Evolutionary conservation across 768 basidiomycete genomes (phyloP), one percentile per base, ranked within the genome.

Genomic region (Sporobolomyces pararoseus): DNA sequence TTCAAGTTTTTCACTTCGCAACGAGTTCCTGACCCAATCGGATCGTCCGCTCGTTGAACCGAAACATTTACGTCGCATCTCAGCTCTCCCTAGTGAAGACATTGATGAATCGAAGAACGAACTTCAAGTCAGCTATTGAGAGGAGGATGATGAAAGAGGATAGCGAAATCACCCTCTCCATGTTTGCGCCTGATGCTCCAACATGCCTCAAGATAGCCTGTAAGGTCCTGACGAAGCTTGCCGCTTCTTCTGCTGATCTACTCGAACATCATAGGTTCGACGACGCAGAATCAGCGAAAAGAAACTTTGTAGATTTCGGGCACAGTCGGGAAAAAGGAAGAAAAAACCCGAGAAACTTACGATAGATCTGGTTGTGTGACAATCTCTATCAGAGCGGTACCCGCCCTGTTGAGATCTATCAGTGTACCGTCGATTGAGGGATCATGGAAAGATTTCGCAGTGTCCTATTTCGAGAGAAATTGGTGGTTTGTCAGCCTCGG

Each of bases 1-100:
- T 97, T 97, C 50, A 99, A 83, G 76, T 99, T 99, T 80, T 99
- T 99, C 75, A 99, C 86, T 80, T 99, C 95, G 76, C 92, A 94
- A 35, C 95, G 86, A 2, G 89, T 95, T 3, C 93, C 81, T 7
- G 72, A 77, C 14, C 73, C 73, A 4, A 0, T 17, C 88, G 59
- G 65, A 58, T 5, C 84, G 79, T 9, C 84, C 87, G 49, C 81
- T 78, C 84, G 84, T 76, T 91, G 89, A 9, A 97, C 85, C 7
- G 95, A 97, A 7, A 98, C 88, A 76, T 99, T 98, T 34, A 95
- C 90, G 76, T 99, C 96, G 71, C 93, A 94, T 47, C 96, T 84
- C 37, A 98, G 82, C 9, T 94, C 97, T 1, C 95, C 95, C 93
- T 96, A 62, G 4, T 1, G n/a, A n/a, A n/a, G n/a, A n/a, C n/a